Base-by-base conservation (phyloP, 495 filamentous ascomycete species). In the Tuber indicum region DNA sequence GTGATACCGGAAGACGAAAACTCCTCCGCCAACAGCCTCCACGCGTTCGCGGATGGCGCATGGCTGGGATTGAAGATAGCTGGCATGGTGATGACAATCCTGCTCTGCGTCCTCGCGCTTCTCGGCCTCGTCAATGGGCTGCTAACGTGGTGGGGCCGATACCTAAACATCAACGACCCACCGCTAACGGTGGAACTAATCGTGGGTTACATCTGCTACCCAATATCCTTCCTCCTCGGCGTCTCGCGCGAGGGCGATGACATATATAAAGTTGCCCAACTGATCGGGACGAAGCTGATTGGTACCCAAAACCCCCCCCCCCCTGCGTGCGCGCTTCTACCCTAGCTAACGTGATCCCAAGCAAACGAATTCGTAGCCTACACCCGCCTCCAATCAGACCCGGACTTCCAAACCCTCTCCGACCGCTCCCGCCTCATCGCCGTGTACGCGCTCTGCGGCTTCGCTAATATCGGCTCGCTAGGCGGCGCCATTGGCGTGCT, bases 51-150 rank as follows among this genome's bases (percentile, higher is more conserved):
- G 70, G 93, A 92, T 72, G 94, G 94, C 62, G 91, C 94, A 17
- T 97, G 93, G 93, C 87, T 96, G 1, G 94, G 94, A 80, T 84
- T 97, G 77, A 95, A 94, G 85, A 95, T 97, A 76, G 93, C 90
- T 3, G 92, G 91, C 70, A 97, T 94, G 90, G 96, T 97, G 73
- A 77, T 91, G 21, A 87, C 91, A 46, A 91, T 89, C 4, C 86
- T 97, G 10, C 89, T 97, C 19, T 96, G 93, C 83, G 94, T 97
- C 80, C 91, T 97, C 78, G 92, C 92, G 6, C 88, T 96, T 45
- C 86, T 97, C 47, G 90, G 86, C 21, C 88, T 97, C 7, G 84
- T 89, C 72, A 91, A 97, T 80, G 93, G 91, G 26, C 87, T 97
- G 7, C 88, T 97, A 62, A 91, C 89, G 45, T 97, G 94, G 94